phyloP scores from a whole-genome alignment of 2,329 filamentous ascomycete species.

The Phaeosphaeria sp. region DNA sequence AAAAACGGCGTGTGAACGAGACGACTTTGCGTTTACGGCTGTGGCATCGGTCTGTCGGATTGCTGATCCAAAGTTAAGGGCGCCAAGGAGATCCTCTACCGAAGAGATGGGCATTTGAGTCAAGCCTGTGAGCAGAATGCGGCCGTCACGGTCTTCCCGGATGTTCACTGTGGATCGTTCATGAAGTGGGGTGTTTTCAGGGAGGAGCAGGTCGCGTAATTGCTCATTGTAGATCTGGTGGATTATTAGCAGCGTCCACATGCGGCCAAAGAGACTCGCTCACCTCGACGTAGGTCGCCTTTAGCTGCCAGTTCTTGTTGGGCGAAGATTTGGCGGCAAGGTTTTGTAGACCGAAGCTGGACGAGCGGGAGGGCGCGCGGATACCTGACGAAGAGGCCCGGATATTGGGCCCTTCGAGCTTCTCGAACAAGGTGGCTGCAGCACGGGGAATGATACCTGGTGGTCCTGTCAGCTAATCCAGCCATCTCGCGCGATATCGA shows the following conservation, averaged over 20 bases:
- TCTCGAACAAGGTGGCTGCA: slow-evolving; percentile 85
- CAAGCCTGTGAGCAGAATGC: slow-evolving; percentile 90
- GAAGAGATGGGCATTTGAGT: slow-evolving; percentile 89
- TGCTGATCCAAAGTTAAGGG: slow-evolving; percentile 88
- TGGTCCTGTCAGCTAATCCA: slow-evolving; percentile 15
- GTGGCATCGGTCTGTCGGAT: slow-evolving; percentile 97
- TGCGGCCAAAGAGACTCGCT: slow-evolving; percentile 1
- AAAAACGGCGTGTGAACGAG: slow-evolving; percentile 96
- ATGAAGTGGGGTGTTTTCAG: slow-evolving; percentile 70
- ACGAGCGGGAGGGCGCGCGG: slow-evolving; percentile 72
- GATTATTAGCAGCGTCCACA: not conserved
- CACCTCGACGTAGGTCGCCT: slow-evolving; percentile 85
- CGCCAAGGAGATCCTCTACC: slow-evolving; percentile 86
- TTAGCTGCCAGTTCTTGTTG: slow-evolving; percentile 88
- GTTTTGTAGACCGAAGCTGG: slow-evolving; percentile 61
- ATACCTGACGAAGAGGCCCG: slow-evolving; percentile 78
- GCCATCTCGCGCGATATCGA: not conserved
- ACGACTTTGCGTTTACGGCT: slow-evolving; percentile 96
- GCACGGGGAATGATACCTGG: slow-evolving; percentile 96
- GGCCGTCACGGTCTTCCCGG: slow-evolving; percentile 90
- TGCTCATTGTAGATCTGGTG: slow-evolving; percentile 94
- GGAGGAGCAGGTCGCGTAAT: slow-evolving; percentile 84
- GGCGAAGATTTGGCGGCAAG: slow-evolving; percentile 51
- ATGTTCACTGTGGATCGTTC: slow-evolving; percentile 87
- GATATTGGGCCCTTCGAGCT: slow-evolving; percentile 68